phyloP scores from a whole-genome alignment of 306 rosid species.

The Crataegus laevigata region DNA sequence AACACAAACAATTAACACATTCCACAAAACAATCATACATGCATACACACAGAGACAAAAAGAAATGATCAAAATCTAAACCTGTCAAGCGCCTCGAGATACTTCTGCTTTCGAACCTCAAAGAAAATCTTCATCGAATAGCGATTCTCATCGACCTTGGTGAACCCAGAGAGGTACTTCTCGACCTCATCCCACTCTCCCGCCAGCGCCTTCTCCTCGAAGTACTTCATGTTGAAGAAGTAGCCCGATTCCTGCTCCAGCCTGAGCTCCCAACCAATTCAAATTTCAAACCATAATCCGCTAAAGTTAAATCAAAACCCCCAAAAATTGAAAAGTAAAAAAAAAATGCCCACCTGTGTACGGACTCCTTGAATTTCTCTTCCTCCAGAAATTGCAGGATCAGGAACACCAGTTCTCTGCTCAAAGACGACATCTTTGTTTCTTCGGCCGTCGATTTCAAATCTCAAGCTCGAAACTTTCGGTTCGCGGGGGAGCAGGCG shows the following conservation, averaged over 20 bases:
- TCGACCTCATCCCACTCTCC: conserved; percentile 27
- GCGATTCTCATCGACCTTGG: conserved; percentile 22
- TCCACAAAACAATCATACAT: not conserved
- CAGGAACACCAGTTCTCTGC: conserved; percentile 21
- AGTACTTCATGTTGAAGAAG: conserved; percentile 21
- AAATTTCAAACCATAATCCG: not conserved
- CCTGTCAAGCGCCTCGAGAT: conserved; percentile 20
- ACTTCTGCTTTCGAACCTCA: conserved; percentile 24
- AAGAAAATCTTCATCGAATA: conserved; percentile 24
- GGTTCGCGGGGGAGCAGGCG: not conserved
- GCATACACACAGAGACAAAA: not conserved
- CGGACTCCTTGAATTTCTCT: conserved; percentile 23
- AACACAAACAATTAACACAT: not conserved
- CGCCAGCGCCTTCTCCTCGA: conserved; percentile 10
- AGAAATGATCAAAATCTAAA: not conserved
- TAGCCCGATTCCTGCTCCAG: conserved; percentile 20
- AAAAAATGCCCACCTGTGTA: not conserved
- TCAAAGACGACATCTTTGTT: conserved; percentile 17
- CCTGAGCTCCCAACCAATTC: not conserved
- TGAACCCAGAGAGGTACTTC: conserved; percentile 20
- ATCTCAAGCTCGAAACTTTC: not conserved
- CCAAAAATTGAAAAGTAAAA: not conserved
- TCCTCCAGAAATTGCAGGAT: conserved; percentile 19
- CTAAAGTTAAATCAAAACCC: not conserved
- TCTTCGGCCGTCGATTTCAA: not conserved